A percentile compares a stretch with the other conserved stretches of the same genome.
These are phyloP conservation scores for Aspergillus steynii DNA, from an alignment of 495 filamentous ascomycete species.

Conservation along the genomic window DNA sequence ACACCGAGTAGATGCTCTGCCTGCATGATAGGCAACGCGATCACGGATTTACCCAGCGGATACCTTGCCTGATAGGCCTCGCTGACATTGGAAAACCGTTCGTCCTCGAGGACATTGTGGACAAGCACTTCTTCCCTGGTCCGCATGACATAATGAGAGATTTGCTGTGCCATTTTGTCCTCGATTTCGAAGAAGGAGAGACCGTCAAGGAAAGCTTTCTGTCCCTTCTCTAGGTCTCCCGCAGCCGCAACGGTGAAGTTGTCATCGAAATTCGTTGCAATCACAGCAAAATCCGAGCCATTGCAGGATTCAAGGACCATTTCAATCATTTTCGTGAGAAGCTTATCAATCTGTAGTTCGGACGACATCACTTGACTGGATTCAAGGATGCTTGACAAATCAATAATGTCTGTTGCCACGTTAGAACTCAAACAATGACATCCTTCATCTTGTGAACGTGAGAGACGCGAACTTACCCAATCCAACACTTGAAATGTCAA, in stretches of 20 bases:
- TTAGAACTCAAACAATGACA: constrained; percentile 33
- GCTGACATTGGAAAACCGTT: constrained; percentile 80
- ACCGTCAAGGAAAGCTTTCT: constrained; percentile 55
- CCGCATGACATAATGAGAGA: constrained; percentile 78
- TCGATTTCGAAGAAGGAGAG: constrained; percentile 63
- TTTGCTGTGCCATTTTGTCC: constrained; percentile 71
- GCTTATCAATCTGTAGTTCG: constrained; percentile 78
- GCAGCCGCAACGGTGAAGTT: constrained; percentile 77
- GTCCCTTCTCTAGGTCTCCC: constrained; percentile 66
- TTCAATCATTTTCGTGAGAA: constrained; percentile 85
- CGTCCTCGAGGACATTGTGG: constrained; percentile 78
- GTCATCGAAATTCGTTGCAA: constrained; percentile 73
- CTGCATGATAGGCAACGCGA: constrained; percentile 82
- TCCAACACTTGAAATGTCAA: constrained; percentile 48
- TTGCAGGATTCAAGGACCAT: constrained; percentile 87
- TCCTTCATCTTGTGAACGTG: background rate
- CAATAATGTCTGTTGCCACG: constrained; percentile 67
- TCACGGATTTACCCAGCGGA: constrained; percentile 72
- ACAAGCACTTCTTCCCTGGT: constrained; percentile 84
- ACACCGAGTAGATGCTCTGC: constrained; percentile 76
- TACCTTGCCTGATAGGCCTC: constrained; percentile 69
- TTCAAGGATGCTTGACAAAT: constrained; percentile 81
- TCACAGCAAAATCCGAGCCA: constrained; percentile 74
- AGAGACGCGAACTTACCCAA: constrained; percentile 28
- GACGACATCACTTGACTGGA: constrained; percentile 90